phyloP scores from a whole-genome alignment of 2,329 filamentous ascomycete genomes.

The Neurospora crassa region DNA sequence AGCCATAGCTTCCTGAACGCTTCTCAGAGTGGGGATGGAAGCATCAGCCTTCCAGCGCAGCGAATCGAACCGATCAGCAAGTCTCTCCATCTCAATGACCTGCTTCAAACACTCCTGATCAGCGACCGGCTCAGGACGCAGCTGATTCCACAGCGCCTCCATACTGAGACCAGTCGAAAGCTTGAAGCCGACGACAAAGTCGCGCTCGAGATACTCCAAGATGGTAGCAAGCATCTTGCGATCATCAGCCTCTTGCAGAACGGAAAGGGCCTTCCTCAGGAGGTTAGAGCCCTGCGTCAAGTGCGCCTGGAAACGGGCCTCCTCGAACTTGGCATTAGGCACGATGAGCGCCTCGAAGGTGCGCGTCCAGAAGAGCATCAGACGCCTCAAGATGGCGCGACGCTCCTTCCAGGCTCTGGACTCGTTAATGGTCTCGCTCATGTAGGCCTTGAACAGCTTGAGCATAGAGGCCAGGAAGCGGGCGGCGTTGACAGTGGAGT shows the following conservation, averaged over 20 bases:
- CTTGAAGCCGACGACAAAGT: slow-evolving; percentile 62
- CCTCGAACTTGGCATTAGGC: slow-evolving; percentile 39
- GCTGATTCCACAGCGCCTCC: slow-evolving; percentile 65
- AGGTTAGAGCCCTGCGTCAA: slow-evolving; percentile 40
- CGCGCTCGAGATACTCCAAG: slow-evolving; percentile 34
- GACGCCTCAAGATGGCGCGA: slow-evolving; percentile 23
- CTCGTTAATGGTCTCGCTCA: slow-evolving; percentile 24
- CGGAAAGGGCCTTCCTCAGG: slow-evolving; percentile 26
- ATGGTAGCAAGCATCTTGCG: slow-evolving; percentile 31
- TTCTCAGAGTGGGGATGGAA: slow-evolving; percentile 40
- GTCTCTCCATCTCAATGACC: slow-evolving; percentile 40
- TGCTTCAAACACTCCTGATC: slow-evolving; percentile 35
- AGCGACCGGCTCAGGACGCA: slow-evolving; percentile 54
- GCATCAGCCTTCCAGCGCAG: slow-evolving; percentile 49
- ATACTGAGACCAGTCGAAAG: slow-evolving; percentile 69
- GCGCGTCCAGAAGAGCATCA: slow-evolving; percentile 46
- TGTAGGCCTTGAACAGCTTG: slow-evolving; percentile 31
- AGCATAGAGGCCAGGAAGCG: slow-evolving; percentile 40
- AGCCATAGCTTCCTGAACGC: slow-evolving; percentile 44
- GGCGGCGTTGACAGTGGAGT: slow-evolving; percentile 47
- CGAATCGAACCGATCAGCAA: slow-evolving; percentile 51
- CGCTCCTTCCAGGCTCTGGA: slow-evolving; percentile 22
- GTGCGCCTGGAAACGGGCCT: slow-evolving; percentile 55
- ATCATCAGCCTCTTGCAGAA: slow-evolving; percentile 19
- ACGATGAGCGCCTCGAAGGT: slow-evolving; percentile 39